Base-by-base conservation (phyloP, 1,139 yeast genomes). In the Saccharomyces pastorianus region DNA sequence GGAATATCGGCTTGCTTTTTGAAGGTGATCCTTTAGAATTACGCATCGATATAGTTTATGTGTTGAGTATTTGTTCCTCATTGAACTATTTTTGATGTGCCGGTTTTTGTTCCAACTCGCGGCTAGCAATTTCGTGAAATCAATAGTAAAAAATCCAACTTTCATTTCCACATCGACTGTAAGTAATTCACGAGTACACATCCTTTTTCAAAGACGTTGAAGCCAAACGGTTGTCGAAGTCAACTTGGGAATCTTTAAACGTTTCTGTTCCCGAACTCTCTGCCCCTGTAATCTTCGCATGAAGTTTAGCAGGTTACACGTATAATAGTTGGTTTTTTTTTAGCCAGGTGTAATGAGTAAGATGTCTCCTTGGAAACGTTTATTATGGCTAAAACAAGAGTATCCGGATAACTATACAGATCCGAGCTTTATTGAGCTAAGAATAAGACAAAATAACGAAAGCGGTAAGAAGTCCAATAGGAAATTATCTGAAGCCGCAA, bases 351-450 rank as follows among this genome's bases (percentile, higher is more conserved):
- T n/a, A 32, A 32, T 32, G 38, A 32, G 4, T 32, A 32, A 32
- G 38, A 32, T 11, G 14, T 13, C 38, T 13, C 58, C 55, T 14
- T 91, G 98, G 98, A 79, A 85, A 62, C 88, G 95, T 65, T 79
- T 90, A 48, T 77, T 93, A n/a, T 93, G 96, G 84, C 79, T 87
- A 48, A 79, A 80, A 57, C 97, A 91, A 66, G 88, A 88, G 13
- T 91, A 84, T 65, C 96, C 96, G 0, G 99, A 93, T 68, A 93
- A 90, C 69, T 88, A 88, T 71, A 93, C 96, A 2, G 95, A 90
- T 65, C 71, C 73, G 8, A 80, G 91, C 8, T 93, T 93, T 66
- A 73, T 90, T 17, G 79, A 91, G 20, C 89, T 89, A 65, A 73
- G 90, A 14, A 82, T 90, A 3, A 95, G 85, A 66, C 76, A 91